Conservation (phyloP, 805 yeast genomes). For the Wickerhamiella azyma region DNA sequence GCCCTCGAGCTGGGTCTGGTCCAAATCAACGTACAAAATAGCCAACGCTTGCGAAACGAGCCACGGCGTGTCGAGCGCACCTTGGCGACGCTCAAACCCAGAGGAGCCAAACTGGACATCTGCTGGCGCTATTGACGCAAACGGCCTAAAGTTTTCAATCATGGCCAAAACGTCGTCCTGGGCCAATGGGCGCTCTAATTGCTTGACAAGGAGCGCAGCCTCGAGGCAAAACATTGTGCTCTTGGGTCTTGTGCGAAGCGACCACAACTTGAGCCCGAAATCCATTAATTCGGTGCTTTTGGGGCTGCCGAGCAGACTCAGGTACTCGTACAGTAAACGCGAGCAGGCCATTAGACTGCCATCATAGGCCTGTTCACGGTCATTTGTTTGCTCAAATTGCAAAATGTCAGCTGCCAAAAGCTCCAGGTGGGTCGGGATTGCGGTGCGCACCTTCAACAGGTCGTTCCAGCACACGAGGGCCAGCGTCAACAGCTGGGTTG, state of each 20-base stretch:
- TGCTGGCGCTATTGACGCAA: neutral
- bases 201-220: neutral
- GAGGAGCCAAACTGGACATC: neutral
- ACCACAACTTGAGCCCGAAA: neutral
- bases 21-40: too few species aligned
- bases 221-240: neutral
- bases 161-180: neutral
- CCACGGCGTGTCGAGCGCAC: neutral
- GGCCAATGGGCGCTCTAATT: neutral
- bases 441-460: neutral
- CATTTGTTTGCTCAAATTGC: too few species aligned
- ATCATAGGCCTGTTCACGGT: slow-evolving; percentile 1
- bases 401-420: neutral
- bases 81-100: neutral
- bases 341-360: slow-evolving; percentile 1
- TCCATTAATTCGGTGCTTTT: neutral
- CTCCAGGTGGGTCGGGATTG: neutral
- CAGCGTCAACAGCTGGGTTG: neutral
- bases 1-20: neutral
- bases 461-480: slow-evolving; percentile 2
- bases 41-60: neutral
- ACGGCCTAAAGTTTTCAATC: neutral
- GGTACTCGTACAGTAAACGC: neutral
- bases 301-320: neutral
- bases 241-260: neutral